These are phyloP conservation scores for Novakomyces olei DNA, from an alignment of 805 yeast species.

Conservation along the genomic window DNA sequence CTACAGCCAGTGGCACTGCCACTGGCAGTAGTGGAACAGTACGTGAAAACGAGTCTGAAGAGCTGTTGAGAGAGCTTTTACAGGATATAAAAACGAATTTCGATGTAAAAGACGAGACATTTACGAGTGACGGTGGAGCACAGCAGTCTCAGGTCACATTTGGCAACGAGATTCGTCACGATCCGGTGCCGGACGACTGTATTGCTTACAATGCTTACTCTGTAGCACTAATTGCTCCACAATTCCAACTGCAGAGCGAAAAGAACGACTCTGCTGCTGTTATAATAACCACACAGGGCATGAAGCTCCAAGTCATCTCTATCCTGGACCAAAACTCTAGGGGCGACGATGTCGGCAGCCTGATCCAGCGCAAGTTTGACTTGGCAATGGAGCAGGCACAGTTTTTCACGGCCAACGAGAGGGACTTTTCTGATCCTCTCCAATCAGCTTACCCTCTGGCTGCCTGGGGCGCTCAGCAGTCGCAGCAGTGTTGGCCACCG, in stretches of 20 bases:
- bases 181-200: too few relatives aligned
- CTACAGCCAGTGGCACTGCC: too few relatives aligned
- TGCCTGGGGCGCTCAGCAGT: too few relatives aligned
- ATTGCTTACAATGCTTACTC: constrained; percentile 45
- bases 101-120: constrained; percentile 7
- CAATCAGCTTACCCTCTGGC: too few relatives aligned
- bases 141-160: too few relatives aligned
- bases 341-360: constrained; percentile 23
- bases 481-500: constrained; percentile 54
- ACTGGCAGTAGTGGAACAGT: too few relatives aligned
- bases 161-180: neutral
- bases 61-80: constrained; percentile 7
- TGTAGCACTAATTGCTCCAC: constrained; percentile 56
- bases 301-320: constrained; percentile 46
- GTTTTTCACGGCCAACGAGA: constrained; percentile 40
- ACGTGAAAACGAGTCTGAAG: too few relatives aligned
- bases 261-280: constrained; percentile 35
- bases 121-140: too few relatives aligned
- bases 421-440: constrained; percentile 19
- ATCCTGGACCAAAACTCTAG: constrained; percentile 28
- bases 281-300: constrained; percentile 48
- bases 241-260: constrained; percentile 44
- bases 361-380: constrained; percentile 48
- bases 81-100: constrained; percentile 6
- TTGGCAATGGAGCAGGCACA: constrained; percentile 46